Base-by-base conservation (phyloP, 139 green algal genomes). In the Ettlia oleoabundans region DNA sequence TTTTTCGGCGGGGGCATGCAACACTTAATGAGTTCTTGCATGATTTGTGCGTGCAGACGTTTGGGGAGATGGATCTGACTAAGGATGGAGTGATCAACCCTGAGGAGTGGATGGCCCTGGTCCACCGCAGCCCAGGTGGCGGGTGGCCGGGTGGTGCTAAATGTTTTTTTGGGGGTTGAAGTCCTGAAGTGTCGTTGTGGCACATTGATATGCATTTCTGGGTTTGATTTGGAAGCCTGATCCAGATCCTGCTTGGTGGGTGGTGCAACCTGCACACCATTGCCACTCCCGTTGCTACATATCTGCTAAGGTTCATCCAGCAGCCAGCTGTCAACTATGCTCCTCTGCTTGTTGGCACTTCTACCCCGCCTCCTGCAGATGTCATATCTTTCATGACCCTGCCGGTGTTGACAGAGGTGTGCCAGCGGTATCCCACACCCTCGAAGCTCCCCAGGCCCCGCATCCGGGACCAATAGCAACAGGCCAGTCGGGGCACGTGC, bases 331-430 rank as follows among this genome's bases (percentile, higher is more conserved):
- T n/a, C n/a, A n/a, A n/a, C n/a, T n/a, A 42, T 47, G 6, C 19
- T 26, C 4, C 71, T 78, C 32, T 33, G 35, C 33, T 18, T 47
- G 3, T 0, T 32, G 24, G 22, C 32, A 28, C 55, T 32, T 5
- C 19, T 1, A 21, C 33, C 0, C 33, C 52, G 10, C 32, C 24
- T 7, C 32, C 8, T 35, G 35, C 91, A 30, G 68, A 78, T 19
- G 83, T 95, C 47, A 89, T 95, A 8, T 83, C 65, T 1, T 95
- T 93, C 88, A 95, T 95, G 92, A 95, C 92, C 8, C 84, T 95
- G 24, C 88, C 91, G 22, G 83, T 92, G 62, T 84, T 95, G 30
- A 85, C 65, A 6, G 80, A 90, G 13, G 42, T 93, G 63, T 86
- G 83, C 38, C 78, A 67, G 10, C 80, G 75, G 24, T 89, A 84